phyloP scores from a whole-genome alignment of 495 filamentous ascomycete genomes.

The Hypoxylon perforatum region DNA sequence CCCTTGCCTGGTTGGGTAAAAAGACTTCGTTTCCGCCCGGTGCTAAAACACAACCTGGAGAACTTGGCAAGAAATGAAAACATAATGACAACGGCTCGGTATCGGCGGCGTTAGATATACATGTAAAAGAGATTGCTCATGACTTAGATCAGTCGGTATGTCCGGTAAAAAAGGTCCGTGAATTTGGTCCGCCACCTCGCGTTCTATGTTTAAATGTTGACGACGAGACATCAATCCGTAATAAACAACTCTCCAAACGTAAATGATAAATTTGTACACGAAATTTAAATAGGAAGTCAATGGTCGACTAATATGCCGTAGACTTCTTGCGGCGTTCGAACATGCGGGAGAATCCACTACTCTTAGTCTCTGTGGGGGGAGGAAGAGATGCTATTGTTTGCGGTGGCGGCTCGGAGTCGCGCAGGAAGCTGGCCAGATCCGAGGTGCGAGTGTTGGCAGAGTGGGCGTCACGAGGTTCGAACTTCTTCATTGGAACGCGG shows the following conservation, averaged over 20 bases:
- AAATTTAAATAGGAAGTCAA: constrained; percentile 5
- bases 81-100: background rate
- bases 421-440: constrained; percentile 84
- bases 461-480: constrained; percentile 62
- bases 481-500: constrained; percentile 62
- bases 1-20: background rate
- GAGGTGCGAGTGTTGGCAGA: constrained; percentile 62
- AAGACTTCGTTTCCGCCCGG: background rate
- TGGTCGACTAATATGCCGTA: constrained; percentile 33
- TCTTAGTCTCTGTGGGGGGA: constrained; percentile 37
- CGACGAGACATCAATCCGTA: background rate
- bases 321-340: constrained; percentile 50
- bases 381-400: constrained; percentile 29
- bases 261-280: constrained; percentile 34
- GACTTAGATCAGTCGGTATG: constrained; percentile 14
- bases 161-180: constrained; percentile 3
- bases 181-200: constrained; percentile 1
- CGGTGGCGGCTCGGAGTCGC: constrained; percentile 78
- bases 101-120: constrained; percentile 14
- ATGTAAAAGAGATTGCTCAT: constrained; percentile 14
- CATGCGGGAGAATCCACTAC: constrained; percentile 45
- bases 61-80: background rate
- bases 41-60: constrained; percentile 8
- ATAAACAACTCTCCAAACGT: constrained; percentile 13
- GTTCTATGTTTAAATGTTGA: constrained; percentile 2